Conservation (phyloP, 345 rosid genomes). For the Tarenaya hassleriana region DNA sequence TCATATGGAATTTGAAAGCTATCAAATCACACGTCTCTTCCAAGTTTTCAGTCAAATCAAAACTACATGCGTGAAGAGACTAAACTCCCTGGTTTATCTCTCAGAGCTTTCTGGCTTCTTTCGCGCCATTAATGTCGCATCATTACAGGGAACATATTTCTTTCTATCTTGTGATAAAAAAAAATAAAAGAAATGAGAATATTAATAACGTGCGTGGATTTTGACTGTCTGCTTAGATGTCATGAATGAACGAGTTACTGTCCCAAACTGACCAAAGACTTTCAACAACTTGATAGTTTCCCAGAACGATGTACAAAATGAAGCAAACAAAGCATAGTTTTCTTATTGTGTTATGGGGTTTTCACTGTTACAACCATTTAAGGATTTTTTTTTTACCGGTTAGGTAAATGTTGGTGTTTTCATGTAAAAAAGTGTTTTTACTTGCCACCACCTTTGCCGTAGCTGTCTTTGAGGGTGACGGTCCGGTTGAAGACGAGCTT, state of each 20-base stretch:
- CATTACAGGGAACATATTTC: no score
- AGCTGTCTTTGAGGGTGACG: conserved; percentile 59
- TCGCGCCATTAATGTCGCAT: no score
- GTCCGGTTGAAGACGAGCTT: conserved; percentile 84
- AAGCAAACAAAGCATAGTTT: neutral
- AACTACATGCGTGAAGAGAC: conserved; percentile 45
- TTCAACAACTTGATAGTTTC: no score
- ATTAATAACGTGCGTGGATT: no score
- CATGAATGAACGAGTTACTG: conserved; percentile 1
- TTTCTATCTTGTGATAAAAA: no score
- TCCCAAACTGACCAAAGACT: conserved; percentile 13
- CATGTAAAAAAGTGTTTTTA: no score
- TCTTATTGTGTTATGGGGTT: neutral
- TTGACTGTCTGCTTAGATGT: no score
- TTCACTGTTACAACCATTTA: conserved; percentile 7
- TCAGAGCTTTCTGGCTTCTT: no score
- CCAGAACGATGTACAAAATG: no score
- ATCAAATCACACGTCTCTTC: conserved; percentile 13
- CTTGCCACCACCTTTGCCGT: conserved; percentile 46
- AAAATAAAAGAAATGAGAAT: no score
- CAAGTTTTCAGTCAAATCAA: conserved; percentile 24
- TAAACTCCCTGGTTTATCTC: conserved; percentile 32
- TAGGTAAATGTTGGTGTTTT: conserved; percentile 2
- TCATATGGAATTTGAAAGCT: no score
- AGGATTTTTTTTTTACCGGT: conserved; percentile 6